These are phyloP conservation scores for Mycena sanguinolenta DNA, from an alignment of 768 basidiomycete genomes.

Conservation along the genomic window DNA sequence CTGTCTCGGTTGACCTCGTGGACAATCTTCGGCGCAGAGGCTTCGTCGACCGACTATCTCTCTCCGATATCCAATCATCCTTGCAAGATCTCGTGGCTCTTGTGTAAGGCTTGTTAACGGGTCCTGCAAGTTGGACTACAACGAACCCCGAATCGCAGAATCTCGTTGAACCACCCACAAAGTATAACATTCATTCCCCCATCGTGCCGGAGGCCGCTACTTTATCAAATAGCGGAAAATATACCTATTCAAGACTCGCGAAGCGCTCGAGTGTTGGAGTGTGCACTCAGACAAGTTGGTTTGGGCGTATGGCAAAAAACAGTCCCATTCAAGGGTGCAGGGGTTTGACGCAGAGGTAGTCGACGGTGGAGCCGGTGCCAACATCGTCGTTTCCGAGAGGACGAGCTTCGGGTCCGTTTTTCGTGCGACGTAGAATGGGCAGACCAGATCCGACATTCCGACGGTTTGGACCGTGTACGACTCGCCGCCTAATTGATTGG, in stretches of 20 bases:
- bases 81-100: conserved; percentile 21
- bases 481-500: too few relatives aligned
- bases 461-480: too few relatives aligned
- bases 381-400: conserved; percentile 17
- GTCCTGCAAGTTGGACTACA: conserved; percentile 20
- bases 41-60: conserved; percentile 18
- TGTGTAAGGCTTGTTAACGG: conserved; percentile 20
- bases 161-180: neutral
- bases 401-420: too few relatives aligned
- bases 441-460: too few relatives aligned
- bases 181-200: conserved; percentile 9
- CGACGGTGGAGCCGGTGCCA: conserved; percentile 14
- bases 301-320: conserved; percentile 16
- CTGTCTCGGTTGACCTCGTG: conserved; percentile 30
- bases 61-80: neutral
- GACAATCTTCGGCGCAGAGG: conserved; percentile 16
- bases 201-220: neutral
- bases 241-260: conserved; percentile 19
- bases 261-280: conserved; percentile 31
- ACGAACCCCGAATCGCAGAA: neutral
- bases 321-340: neutral
- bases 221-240: conserved; percentile 24
- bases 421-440: neutral
- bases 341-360: conserved; percentile 20
- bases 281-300: conserved; percentile 19